Conservation (phyloP, 768 basidiomycete genomes). For the Pulveroboletus frians region DNA sequence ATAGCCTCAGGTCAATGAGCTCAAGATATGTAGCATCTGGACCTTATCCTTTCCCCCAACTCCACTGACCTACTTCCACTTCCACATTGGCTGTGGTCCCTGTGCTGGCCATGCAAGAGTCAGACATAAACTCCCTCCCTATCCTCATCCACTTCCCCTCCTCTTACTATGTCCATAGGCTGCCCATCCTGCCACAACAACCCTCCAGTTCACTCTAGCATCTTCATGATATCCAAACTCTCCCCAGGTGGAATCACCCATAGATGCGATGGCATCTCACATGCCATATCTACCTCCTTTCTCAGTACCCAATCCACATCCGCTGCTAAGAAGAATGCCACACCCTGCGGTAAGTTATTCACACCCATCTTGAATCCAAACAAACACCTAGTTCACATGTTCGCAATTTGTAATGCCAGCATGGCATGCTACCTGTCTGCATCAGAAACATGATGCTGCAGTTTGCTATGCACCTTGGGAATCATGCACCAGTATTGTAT, state of each 20-base stretch:
- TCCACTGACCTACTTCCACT: neutral
- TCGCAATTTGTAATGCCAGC: constrained; percentile 89
- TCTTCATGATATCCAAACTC: constrained; percentile 62
- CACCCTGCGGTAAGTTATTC: constrained; percentile 92
- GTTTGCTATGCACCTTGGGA: constrained; percentile 94
- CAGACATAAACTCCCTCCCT: neutral
- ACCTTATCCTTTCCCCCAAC: too few relatives aligned
- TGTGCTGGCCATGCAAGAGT: constrained; percentile 47
- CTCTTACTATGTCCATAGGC: constrained; percentile 39
- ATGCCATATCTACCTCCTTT: constrained; percentile 96
- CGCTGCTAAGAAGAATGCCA: constrained; percentile 96
- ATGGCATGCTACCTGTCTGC: constrained; percentile 87
- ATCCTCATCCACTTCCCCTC: neutral
- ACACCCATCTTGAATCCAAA: constrained; percentile 93
- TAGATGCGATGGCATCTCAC: constrained; percentile 90
- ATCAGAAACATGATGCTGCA: constrained; percentile 88
- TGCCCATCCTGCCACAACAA: constrained; percentile 57
- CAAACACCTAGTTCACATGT: constrained; percentile 88
- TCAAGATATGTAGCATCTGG: constrained; percentile 11
- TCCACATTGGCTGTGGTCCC: neutral
- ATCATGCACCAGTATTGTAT: constrained; percentile 84
- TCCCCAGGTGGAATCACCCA: constrained; percentile 81
- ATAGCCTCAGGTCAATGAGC: constrained; percentile 40
- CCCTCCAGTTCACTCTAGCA: constrained; percentile 69
- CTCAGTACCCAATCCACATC: constrained; percentile 87